phyloP scores from a whole-genome alignment of 352 stramenopile genomes.

The Phytophthora capsici region DNA sequence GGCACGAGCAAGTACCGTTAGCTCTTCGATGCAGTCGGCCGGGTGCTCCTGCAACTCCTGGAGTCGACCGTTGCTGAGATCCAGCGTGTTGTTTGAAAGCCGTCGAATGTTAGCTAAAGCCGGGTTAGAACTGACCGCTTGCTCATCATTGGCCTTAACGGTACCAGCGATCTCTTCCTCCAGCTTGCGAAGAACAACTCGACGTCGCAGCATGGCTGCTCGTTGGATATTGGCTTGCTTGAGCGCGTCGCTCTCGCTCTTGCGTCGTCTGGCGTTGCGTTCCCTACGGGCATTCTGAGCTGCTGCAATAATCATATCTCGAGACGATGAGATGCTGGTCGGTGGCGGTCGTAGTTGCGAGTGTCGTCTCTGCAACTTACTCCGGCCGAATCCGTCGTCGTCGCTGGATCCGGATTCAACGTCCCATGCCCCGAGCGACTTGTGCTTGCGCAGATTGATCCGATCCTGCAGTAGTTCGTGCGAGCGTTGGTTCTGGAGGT shows the following conservation, averaged over 20 bases:
- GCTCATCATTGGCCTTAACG: conserved; percentile 61
- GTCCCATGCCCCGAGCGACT: conserved; percentile 49
- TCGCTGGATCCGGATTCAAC: conserved; percentile 59
- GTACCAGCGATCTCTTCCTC: conserved; percentile 78
- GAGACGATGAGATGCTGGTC: conserved; percentile 12
- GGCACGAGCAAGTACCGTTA: conserved; percentile 48
- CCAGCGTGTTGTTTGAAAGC: conserved; percentile 37
- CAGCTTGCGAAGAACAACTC: conserved; percentile 69
- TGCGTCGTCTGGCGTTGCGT: conserved; percentile 57
- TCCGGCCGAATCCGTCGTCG: conserved; percentile 37
- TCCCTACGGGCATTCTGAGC: conserved; percentile 22
- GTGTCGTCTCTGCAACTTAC: conserved; percentile 22
- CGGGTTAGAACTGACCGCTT: conserved; percentile 19
- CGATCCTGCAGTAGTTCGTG: conserved; percentile 25
- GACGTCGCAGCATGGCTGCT: conserved; percentile 68
- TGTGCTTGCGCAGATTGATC: conserved; percentile 45
- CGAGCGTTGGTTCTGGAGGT: conserved; percentile 29
- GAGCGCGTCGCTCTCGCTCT: conserved; percentile 76
- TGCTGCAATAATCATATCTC: conserved; percentile 21
- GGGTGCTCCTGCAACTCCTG: conserved; percentile 63
- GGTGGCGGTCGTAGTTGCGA: conserved; percentile 30
- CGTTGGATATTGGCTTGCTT: conserved; percentile 56
- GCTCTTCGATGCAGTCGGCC: conserved; percentile 64
- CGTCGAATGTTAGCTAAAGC: conserved; percentile 16
- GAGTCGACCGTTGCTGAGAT: conserved; percentile 57